Percentiles rank a stretch among this genome's conserved stretches.
Conservation (phyloP, 2,329 filamentous ascomycete genomes). For the Teratosphaeriaceae sp. region DNA sequence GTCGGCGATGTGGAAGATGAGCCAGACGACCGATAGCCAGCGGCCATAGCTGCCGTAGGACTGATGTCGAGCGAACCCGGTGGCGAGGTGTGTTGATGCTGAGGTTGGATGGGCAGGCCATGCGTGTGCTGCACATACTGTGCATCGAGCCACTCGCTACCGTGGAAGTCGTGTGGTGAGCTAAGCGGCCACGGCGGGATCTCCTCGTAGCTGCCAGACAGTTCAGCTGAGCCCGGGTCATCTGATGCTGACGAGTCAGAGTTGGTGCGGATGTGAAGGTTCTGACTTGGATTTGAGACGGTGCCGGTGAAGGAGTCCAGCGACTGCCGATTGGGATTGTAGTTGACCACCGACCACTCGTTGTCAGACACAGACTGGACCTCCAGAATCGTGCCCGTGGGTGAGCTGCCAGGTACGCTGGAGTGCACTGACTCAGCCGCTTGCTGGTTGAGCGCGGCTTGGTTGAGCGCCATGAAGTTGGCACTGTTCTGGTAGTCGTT, state of each 20-base stretch:
- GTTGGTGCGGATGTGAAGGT: constrained; percentile 76
- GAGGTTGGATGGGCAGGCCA: constrained; percentile 15
- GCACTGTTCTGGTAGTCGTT: constrained; percentile 69
- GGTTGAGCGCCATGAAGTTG: constrained; percentile 45
- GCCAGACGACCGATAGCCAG: constrained; percentile 21
- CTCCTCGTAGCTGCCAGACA: constrained; percentile 75
- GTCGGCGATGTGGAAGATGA: constrained; percentile 29
- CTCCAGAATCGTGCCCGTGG: constrained; percentile 75
- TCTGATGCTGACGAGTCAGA: constrained; percentile 78
- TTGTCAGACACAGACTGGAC: constrained; percentile 86
- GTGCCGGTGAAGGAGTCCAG: constrained; percentile 57
- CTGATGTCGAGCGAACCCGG: constrained; percentile 24
- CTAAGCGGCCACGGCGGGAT: constrained; percentile 65
- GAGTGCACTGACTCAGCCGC: constrained; percentile 25
- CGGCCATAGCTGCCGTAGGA: constrained; percentile 15
- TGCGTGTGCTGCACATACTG: constrained; percentile 40
- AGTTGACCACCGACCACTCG: constrained; percentile 78
- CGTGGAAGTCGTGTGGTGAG: constrained; percentile 69
- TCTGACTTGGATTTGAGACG: constrained; percentile 89
- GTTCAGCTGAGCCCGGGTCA: constrained; percentile 51
- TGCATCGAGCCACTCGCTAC: constrained; percentile 56
- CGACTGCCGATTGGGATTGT: constrained; percentile 47
- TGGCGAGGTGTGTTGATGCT: constrained; percentile 25
- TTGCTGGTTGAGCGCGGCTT: constrained; percentile 40
- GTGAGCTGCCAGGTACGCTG: constrained; percentile 53